Percentiles rank a stretch among this genome's conserved stretches.
Conservation (phyloP, 2,329 filamentous ascomycete species). For the Xylaria sp. region DNA sequence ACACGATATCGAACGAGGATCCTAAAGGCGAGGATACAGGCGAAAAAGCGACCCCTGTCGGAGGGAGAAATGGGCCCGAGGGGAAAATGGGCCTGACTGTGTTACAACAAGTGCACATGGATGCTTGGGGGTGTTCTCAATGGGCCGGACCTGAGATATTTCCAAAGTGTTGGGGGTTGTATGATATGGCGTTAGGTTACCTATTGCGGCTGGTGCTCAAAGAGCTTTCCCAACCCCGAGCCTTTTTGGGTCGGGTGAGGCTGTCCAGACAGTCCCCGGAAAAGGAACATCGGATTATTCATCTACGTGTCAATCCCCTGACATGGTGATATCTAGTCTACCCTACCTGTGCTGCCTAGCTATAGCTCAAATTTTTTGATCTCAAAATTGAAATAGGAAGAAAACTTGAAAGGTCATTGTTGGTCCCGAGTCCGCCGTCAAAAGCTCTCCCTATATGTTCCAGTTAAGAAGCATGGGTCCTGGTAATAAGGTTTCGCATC, state of each 20-base stretch:
- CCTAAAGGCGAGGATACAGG: not conserved
- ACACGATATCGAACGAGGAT: constrained; percentile 1
- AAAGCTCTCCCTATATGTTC: too few relatives aligned
- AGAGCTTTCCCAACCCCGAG: not conserved
- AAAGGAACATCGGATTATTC: not conserved
- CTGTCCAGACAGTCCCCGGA: not conserved
- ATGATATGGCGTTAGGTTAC: not conserved
- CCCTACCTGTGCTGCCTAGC: too few relatives aligned
- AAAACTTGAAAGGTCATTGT: too few relatives aligned
- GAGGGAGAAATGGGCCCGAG: not conserved
- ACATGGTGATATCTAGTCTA: not conserved
- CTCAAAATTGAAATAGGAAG: not conserved
- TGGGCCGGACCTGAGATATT: not conserved
- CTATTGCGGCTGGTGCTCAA: not conserved
- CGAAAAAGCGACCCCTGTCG: too few relatives aligned
- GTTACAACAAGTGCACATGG: not conserved
- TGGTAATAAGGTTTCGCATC: too few relatives aligned
- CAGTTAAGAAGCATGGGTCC: too few relatives aligned
- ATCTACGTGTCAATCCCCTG: not conserved
- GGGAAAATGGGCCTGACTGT: not conserved
- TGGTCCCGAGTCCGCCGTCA: too few relatives aligned
- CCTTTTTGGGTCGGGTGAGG: not conserved
- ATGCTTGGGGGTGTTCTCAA: not conserved
- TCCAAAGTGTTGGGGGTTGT: not conserved
- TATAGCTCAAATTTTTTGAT: too few relatives aligned